These are phyloP conservation scores for Clitoria ternatea DNA, from an alignment of 306 rosid genomes.

Conservation along the genomic window DNA sequence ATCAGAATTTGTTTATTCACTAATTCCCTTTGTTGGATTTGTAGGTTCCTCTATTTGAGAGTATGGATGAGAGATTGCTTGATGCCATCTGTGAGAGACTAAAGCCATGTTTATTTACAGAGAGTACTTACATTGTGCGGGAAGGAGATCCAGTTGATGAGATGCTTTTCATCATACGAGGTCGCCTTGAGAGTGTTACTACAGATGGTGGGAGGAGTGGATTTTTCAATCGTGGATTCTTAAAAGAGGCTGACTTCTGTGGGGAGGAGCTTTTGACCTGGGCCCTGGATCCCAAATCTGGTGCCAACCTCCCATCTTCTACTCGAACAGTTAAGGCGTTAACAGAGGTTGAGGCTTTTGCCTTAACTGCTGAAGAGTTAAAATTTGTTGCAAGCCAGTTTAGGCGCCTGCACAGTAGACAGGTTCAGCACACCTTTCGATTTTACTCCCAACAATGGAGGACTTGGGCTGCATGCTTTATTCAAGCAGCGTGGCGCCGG, in stretches of 20 bases:
- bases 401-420: slow-evolving; percentile 90
- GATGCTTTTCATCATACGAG: slow-evolving; percentile 89
- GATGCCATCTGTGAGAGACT: slow-evolving; percentile 94
- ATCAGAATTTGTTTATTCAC: slow-evolving; percentile 8
- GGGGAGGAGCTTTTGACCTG: slow-evolving; percentile 95
- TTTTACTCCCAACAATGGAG: slow-evolving; percentile 96
- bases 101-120: slow-evolving; percentile 74
- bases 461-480: slow-evolving; percentile 91
- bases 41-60: slow-evolving; percentile 86
- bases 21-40: slow-evolving; percentile 23
- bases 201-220: slow-evolving; percentile 95
- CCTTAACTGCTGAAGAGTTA: slow-evolving; percentile 74
- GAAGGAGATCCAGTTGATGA: slow-evolving; percentile 96
- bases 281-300: slow-evolving; percentile 94
- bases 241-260: slow-evolving; percentile 84
- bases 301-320: slow-evolving; percentile 77
- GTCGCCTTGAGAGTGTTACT: slow-evolving; percentile 89
- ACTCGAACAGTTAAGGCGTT: slow-evolving; percentile 81
- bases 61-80: slow-evolving; percentile 83
- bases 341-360: slow-evolving; percentile 83
- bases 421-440: slow-evolving; percentile 95
- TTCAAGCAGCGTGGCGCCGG: slow-evolving; percentile 96
- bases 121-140: slow-evolving; percentile 72
- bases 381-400: slow-evolving; percentile 90
- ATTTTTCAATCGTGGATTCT: slow-evolving; percentile 70